A percentile compares a stretch with the other conserved stretches of the same genome.
Conservation (phyloP, 176 grass and related monocot species). For the Musa acuminata region DNA sequence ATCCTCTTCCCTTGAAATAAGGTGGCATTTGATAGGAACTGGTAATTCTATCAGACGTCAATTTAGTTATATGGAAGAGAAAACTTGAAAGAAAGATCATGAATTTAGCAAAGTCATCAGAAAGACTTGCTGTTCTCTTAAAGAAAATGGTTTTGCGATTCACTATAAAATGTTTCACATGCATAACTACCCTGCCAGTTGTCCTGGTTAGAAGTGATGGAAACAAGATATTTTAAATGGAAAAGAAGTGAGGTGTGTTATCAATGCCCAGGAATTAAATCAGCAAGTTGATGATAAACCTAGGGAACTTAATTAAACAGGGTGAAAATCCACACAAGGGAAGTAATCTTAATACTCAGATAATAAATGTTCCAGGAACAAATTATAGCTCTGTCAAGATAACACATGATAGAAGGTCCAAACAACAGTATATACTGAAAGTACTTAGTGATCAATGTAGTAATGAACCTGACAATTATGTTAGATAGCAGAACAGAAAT, state of each 20-base stretch:
- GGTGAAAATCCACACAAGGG: not conserved
- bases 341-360: not conserved
- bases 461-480: constrained; percentile 2
- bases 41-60: no score
- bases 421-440: not conserved
- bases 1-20: no score
- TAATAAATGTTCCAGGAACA: not conserved
- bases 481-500: constrained; percentile 1
- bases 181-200: no score
- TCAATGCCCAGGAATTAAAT: not conserved
- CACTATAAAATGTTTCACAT: no score
- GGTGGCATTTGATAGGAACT: no score
- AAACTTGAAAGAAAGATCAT: no score
- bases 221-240: not conserved
- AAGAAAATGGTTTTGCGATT: no score
- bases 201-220: not conserved
- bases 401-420: not conserved
- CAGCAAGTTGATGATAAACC: not conserved
- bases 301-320: not conserved
- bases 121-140: no score
- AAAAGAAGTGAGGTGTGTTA: not conserved
- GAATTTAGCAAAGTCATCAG: no score
- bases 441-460: not conserved
- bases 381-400: not conserved
- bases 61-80: no score